Evolutionary conservation across 345 rosid species (phyloP).

Genomic region (Arabidopsis arenosa): DNA sequence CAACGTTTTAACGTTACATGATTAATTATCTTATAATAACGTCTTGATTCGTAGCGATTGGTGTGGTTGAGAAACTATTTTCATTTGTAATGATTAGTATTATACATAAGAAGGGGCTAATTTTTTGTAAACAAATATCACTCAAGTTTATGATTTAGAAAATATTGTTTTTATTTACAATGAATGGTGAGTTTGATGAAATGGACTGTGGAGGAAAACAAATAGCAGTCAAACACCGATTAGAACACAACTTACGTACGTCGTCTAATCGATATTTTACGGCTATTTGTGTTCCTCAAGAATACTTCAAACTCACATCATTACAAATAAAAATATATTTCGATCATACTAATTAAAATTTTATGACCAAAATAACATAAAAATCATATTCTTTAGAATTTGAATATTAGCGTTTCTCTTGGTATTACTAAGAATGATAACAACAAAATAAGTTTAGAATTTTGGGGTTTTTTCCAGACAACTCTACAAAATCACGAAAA

Average conservation of each 20-base stretch:
- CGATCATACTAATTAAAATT: not conserved
- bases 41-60: not conserved
- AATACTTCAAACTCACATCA: not conserved
- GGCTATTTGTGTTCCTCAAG: not conserved
- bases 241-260: not conserved
- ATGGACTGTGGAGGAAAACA: not conserved
- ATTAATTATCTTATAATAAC: not conserved
- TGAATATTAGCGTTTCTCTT: not conserved
- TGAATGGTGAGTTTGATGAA: slow-evolving; percentile 1
- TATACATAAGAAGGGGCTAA: not conserved
- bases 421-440: not conserved
- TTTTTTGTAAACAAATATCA: not conserved
- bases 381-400: not conserved
- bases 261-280: not conserved
- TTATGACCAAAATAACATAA: not conserved
- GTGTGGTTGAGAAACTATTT: not conserved
- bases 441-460: not conserved
- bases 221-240: not conserved
- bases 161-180: not conserved
- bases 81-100: not conserved
- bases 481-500: not conserved
- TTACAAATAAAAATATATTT: not conserved
- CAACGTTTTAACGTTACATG: not conserved
- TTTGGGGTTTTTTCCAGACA: not conserved
- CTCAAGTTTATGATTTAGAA: too few relatives aligned